Evolutionary conservation across 805 yeast genomes (phyloP).

Genomic region (Yamadazyma tumulicola): DNA sequence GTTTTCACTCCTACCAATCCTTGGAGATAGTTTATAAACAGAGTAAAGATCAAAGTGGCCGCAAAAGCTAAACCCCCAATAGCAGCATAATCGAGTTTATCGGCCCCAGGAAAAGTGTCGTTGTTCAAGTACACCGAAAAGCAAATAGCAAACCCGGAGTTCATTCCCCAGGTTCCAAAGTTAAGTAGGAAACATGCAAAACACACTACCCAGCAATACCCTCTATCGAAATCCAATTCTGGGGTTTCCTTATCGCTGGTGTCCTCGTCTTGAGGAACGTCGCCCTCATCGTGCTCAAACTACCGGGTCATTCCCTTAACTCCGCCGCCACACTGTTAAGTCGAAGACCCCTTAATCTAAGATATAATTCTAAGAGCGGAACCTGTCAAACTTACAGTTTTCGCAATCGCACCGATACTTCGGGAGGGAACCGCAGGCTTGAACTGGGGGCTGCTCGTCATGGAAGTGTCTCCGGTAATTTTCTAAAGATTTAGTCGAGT

Average conservation of each 20-base stretch:
- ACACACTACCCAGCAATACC: constrained; percentile 65
- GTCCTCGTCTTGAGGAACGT: background rate
- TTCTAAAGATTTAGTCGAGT: no score
- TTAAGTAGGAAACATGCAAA: constrained; percentile 48
- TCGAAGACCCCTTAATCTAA: no score
- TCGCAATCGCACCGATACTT: no score
- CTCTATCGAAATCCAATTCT: constrained; percentile 46
- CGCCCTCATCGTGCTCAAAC: no score
- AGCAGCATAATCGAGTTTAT: constrained; percentile 57
- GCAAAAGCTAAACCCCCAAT: constrained; percentile 69
- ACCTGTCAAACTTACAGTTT: no score
- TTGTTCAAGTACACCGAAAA: constrained; percentile 53
- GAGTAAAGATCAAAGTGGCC: constrained; percentile 49
- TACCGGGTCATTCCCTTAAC: no score
- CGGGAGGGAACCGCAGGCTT: no score
- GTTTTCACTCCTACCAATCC: constrained; percentile 42
- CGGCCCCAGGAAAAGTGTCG: constrained; percentile 51
- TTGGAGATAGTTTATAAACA: constrained; percentile 43
- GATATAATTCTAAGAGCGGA: no score
- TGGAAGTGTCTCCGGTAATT: no score
- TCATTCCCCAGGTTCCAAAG: constrained; percentile 72
- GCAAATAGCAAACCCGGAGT: constrained; percentile 63
- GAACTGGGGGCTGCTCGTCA: no score
- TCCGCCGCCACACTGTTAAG: no score
- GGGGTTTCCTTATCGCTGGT: background rate